Base-by-base conservation (phyloP, 305 asterid species). In the Plantago coronopus region DNA sequence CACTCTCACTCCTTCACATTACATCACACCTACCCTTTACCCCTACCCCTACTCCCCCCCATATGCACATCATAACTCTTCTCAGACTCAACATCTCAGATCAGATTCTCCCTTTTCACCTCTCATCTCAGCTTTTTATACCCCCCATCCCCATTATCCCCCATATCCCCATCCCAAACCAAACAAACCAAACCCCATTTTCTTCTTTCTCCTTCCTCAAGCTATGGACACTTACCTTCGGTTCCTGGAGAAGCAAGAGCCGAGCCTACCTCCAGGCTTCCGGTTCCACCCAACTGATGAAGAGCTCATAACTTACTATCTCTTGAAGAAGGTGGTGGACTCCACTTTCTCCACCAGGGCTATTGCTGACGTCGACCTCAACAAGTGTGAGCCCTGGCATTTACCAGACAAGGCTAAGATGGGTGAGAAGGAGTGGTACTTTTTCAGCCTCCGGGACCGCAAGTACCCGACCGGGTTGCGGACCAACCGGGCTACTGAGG, bases 351-450 rank as follows among this genome's bases (percentile, higher is more conserved):
- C 66, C 16, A 79, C 80, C 49, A 56, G 94, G 48, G 99, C 99
- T 42, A 93, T 93, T 19, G 91, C 96, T 15, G 95, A 89, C 37
- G 95, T 89, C 56, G 99, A 93, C 46, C 95, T 93, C 68, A 89
- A 89, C 91, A 93, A 93, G 43, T 87, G 86, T 62, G 99, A 93
- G 79, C 99, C 99, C 0, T 93, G 99, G 99, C 90, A 93, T 7
- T 89, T 93, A 1, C 99, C 99, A 13, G 95, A 71, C 46, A 84
- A 81, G 74, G 96, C 99, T 0, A 87, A 79, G 59, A 85, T 89
- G 95, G 99, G 97, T 50, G 97, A 89, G 69, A 93, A 93, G 27
- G 97, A 93, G 45, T 93, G 99, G 99, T 93, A 87, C 81, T 93
- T 93, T 31, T 93, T 84, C 82, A 89, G 96, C 69, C 81, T 89